phyloP scores from a whole-genome alignment of 106 monocot species.

The Platanthera guangdongensis region DNA sequence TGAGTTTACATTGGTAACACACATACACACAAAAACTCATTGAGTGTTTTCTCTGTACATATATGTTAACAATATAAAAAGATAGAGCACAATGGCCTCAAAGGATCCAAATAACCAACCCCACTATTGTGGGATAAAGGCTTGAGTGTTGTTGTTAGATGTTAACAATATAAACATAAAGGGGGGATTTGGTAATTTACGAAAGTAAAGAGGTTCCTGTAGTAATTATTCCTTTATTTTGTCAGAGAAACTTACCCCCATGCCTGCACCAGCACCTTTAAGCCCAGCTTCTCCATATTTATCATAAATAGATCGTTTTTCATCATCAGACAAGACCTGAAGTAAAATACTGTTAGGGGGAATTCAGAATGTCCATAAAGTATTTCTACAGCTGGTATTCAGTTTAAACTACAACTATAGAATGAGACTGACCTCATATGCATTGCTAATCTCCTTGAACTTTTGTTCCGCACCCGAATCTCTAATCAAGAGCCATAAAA shows the following conservation, averaged over 20 bases:
- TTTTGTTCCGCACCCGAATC: slow-evolving; percentile 89
- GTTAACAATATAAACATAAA: no score
- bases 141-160: no score
- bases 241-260: slow-evolving; percentile 54
- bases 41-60: background rate
- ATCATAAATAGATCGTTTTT: slow-evolving; percentile 84
- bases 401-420: background rate
- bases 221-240: background rate
- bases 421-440: slow-evolving; percentile 62
- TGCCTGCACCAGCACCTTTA: slow-evolving; percentile 90
- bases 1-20: no score
- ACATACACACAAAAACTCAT: no score
- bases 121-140: no score
- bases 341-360: background rate
- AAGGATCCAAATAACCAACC: no score
- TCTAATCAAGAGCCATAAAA: slow-evolving; percentile 23
- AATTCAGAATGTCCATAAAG: background rate
- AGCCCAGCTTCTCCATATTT: slow-evolving; percentile 94
- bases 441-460: slow-evolving; percentile 97
- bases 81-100: no score
- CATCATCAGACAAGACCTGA: slow-evolving; percentile 93
- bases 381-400: background rate
- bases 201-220: no score
- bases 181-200: no score
- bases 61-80: no score